Evolutionary conservation across 495 filamentous ascomycete species (phyloP).

Genomic region (Penicillium cosmopolitanum): DNA sequence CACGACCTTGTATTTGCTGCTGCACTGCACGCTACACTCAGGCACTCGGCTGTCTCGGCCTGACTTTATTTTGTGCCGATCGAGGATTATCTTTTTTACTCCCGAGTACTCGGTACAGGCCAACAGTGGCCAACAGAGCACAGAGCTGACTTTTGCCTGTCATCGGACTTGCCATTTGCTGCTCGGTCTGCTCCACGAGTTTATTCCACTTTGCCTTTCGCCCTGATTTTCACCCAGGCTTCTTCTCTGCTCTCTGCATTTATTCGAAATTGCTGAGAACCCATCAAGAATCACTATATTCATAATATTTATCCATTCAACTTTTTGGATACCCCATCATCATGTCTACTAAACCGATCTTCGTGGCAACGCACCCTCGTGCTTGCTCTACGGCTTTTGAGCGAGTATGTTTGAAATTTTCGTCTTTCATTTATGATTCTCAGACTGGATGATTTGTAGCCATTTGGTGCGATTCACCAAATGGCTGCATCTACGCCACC

Average conservation of each 20-base stretch:
- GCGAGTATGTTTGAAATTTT: slow-evolving; percentile 58
- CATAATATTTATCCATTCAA: background rate
- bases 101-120: too few relatives aligned
- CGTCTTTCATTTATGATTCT: background rate
- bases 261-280: too few relatives aligned
- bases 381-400: slow-evolving; percentile 97
- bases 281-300: background rate
- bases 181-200: slow-evolving; percentile 18
- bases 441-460: background rate
- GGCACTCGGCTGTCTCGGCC: slow-evolving; percentile 11
- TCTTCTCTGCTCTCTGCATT: too few relatives aligned
- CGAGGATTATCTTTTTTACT: too few relatives aligned
- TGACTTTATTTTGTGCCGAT: slow-evolving; percentile 5
- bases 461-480: background rate
- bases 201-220: slow-evolving; percentile 15
- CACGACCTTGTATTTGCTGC: slow-evolving; percentile 28
- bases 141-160: slow-evolving; percentile 2
- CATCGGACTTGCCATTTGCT: background rate
- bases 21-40: background rate
- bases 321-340: slow-evolving; percentile 11
- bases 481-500: background rate
- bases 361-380: slow-evolving; percentile 89
- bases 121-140: background rate
- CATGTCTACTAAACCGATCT: slow-evolving; percentile 85
- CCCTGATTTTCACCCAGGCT: too few relatives aligned